A percentile compares a stretch with the other conserved stretches of the same genome.
These are phyloP conservation scores for Alternaria alternata DNA, from an alignment of 2,329 filamentous ascomycete species.

Conservation along the genomic window DNA sequence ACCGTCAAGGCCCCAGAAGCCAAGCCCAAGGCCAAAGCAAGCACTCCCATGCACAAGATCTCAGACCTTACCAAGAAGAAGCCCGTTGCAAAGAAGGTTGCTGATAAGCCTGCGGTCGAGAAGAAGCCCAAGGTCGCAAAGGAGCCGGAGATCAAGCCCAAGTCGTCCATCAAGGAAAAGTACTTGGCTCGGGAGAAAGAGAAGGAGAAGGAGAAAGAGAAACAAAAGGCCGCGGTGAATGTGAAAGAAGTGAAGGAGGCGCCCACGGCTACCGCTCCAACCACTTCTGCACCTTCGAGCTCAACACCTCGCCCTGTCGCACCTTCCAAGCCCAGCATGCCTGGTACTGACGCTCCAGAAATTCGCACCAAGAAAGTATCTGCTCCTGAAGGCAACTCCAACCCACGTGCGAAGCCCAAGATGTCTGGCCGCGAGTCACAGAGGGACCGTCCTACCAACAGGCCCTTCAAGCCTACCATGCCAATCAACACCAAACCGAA, in stretches of 20 bases:
- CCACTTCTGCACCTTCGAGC: constrained; percentile 18
- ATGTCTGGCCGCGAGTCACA: constrained; percentile 34
- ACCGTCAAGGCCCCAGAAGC: constrained; percentile 57
- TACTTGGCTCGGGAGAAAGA: constrained; percentile 29
- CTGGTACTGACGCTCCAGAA: constrained; percentile 37
- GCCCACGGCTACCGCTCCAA: constrained; percentile 25
- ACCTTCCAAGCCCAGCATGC: constrained; percentile 28
- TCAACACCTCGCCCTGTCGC: constrained; percentile 29
- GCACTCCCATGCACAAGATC: constrained; percentile 47
- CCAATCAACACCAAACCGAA: constrained; percentile 61
- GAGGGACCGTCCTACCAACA: constrained; percentile 27
- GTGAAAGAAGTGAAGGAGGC: constrained; percentile 37
- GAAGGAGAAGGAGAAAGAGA: constrained; percentile 36
- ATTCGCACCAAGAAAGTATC: constrained; percentile 40
- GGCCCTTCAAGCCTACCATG: constrained; percentile 40
- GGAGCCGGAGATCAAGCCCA: constrained; percentile 27
- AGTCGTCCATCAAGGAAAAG: constrained; percentile 40
- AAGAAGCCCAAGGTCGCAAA: constrained; percentile 25
- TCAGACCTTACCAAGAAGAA: constrained; percentile 56
- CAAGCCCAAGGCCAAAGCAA: constrained; percentile 47
- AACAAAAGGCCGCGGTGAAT: constrained; percentile 31
- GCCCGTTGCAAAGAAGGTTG: constrained; percentile 52
- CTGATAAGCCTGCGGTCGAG: constrained; percentile 52
- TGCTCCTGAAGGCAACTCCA: constrained; percentile 28
- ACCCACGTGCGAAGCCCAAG: constrained; percentile 44